Percentiles rank a stretch among this genome's conserved stretches.
These are phyloP conservation scores for Herpomyces periplanetae DNA, from an alignment of 2,329 filamentous ascomycete genomes.

Conservation along the genomic window DNA sequence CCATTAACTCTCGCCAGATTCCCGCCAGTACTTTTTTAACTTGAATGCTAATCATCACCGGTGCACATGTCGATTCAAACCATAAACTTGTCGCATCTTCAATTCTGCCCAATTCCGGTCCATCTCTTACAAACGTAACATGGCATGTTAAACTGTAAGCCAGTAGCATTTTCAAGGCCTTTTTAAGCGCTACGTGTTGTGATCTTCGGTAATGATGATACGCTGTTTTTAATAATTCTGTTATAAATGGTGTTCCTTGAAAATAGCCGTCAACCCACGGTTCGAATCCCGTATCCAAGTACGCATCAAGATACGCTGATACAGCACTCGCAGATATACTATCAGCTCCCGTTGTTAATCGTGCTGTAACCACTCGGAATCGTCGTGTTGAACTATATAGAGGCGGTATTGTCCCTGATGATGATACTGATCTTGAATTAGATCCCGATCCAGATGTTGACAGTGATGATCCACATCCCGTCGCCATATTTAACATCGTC, in stretches of 20 bases:
- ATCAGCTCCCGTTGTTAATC: conserved; percentile 53
- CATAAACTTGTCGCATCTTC: conserved; percentile 54
- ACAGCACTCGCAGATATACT: conserved; percentile 43
- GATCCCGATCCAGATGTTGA: no score
- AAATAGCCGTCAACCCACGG: conserved; percentile 85
- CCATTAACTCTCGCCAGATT: conserved; percentile 91
- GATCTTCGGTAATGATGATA: conserved; percentile 73
- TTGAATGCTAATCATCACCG: conserved; percentile 98
- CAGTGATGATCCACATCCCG: no score
- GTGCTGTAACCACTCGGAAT: conserved; percentile 57
- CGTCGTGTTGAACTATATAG: conserved; percentile 32
- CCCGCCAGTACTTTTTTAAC: conserved; percentile 88
- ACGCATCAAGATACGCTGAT: conserved; percentile 70
- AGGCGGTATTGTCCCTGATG: no score
- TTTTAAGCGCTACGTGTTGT: conserved; percentile 56
- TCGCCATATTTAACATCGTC: no score
- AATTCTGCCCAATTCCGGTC: conserved; percentile 47
- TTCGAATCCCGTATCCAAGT: conserved; percentile 69
- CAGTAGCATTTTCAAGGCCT: conserved; percentile 69
- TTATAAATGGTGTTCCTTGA: conserved; percentile 71
- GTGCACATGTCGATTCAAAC: conserved; percentile 56
- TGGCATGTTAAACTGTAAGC: conserved; percentile 85
- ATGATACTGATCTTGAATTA: no score
- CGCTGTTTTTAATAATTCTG: conserved; percentile 76
- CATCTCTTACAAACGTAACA: conserved; percentile 68